These are phyloP conservation scores for Astragalus glycyphyllos DNA, from an alignment of 306 rosid species.

Conservation along the genomic window DNA sequence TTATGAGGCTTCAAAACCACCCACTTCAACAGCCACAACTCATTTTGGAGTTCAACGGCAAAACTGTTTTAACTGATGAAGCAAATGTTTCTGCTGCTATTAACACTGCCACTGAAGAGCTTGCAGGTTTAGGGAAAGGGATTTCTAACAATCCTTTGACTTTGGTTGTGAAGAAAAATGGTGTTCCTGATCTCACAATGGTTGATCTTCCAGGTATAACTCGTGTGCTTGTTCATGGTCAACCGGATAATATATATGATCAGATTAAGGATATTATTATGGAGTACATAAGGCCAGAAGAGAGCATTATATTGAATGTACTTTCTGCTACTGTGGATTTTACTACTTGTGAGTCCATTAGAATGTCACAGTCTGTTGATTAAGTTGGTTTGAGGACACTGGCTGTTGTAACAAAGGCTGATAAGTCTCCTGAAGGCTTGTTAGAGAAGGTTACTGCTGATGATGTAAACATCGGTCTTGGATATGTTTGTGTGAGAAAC, in stretches of 20 bases:
- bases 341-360: not conserved
- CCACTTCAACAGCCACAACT: constrained; percentile 41
- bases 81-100: constrained; percentile 46
- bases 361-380: constrained; percentile 45
- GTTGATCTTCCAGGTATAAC: constrained; percentile 71
- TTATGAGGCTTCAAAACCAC: constrained; percentile 61
- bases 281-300: not conserved
- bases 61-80: constrained; percentile 41
- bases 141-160: constrained; percentile 52
- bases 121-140: constrained; percentile 56
- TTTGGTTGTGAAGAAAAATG: constrained; percentile 55
- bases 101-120: constrained; percentile 50
- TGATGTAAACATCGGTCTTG: constrained; percentile 65
- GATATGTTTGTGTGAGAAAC: constrained; percentile 66
- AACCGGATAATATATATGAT: constrained; percentile 62
- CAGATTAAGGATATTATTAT: constrained; percentile 1
- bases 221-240: constrained; percentile 62
- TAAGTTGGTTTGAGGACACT: constrained; percentile 58
- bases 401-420: constrained; percentile 66
- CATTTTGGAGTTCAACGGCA: constrained; percentile 46
- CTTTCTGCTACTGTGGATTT: constrained; percentile 12
- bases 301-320: not conserved
- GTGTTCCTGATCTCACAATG: constrained; percentile 61
- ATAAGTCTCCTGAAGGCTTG: constrained; percentile 62
- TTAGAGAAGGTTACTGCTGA: constrained; percentile 61